Evolutionary conservation across 257 asterid genomes (phyloP).

Genomic region (Capsicum baccatum): DNA sequence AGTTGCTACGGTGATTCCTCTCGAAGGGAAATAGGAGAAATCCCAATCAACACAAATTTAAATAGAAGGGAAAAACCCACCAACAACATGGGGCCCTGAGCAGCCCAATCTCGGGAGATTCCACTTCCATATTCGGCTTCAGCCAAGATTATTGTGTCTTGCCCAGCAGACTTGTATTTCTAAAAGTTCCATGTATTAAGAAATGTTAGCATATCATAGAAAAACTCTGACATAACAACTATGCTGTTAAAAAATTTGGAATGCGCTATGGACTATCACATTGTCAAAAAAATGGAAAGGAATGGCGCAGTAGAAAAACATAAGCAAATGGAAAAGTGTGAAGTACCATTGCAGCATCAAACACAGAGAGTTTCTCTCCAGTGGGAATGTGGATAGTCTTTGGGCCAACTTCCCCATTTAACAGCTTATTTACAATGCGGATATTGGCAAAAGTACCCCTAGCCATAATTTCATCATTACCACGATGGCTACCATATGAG

Average conservation of each 20-base stretch:
- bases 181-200: not conserved
- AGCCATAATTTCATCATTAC: conserved; percentile 37
- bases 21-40: conserved; percentile 20
- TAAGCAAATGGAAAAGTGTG: not conserved
- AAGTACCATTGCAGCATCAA: conserved; percentile 37
- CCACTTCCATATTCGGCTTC: conserved; percentile 38
- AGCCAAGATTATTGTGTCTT: conserved; percentile 34
- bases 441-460: conserved; percentile 40
- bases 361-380: conserved; percentile 32
- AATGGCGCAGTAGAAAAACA: not conserved
- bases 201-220: not conserved
- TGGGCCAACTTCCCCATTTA: conserved; percentile 36
- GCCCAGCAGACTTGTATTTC: conserved; percentile 36
- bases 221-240: not conserved
- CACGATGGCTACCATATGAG: conserved; percentile 47
- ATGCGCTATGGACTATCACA: not conserved
- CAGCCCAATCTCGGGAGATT: conserved; percentile 39
- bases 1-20: conserved; percentile 36
- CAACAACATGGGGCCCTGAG: conserved; percentile 36
- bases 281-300: conserved; percentile 1
- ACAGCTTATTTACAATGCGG: conserved; percentile 32
- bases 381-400: conserved; percentile 30
- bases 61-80: not conserved
- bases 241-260: not conserved
- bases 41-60: conserved; percentile 21